A percentile compares a stretch with the other conserved stretches of the same genome.
These are phyloP conservation scores for Dalbergia cultrata DNA, from an alignment of 306 rosid genomes.

Conservation along the genomic window DNA sequence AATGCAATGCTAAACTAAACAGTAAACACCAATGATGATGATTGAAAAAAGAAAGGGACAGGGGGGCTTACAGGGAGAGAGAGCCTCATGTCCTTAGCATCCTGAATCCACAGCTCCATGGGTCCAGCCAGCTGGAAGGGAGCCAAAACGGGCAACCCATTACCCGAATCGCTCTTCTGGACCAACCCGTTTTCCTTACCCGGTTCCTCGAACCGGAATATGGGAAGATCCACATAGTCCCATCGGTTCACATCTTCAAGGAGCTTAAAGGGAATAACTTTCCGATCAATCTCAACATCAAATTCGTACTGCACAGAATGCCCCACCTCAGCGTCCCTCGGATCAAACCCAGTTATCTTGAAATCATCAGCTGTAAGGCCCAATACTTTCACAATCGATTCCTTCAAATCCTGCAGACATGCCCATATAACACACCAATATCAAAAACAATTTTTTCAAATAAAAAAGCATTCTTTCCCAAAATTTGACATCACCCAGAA, in stretches of 20 bases:
- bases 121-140: slow-evolving; percentile 98
- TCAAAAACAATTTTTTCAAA: neutral
- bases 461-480: neutral
- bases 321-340: slow-evolving; percentile 82
- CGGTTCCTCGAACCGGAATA: slow-evolving; percentile 70
- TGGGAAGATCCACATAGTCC: slow-evolving; percentile 90
- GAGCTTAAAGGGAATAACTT: slow-evolving; percentile 83
- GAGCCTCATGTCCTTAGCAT: slow-evolving; percentile 82
- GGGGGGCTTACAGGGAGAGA: slow-evolving; percentile 78
- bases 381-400: slow-evolving; percentile 76
- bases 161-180: slow-evolving; percentile 46
- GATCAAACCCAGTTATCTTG: slow-evolving; percentile 77
- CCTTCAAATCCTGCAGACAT: slow-evolving; percentile 78
- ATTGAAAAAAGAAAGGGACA: neutral
- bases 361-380: slow-evolving; percentile 74
- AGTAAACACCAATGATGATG: neutral
- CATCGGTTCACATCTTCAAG: slow-evolving; percentile 81
- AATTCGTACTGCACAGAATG: slow-evolving; percentile 90
- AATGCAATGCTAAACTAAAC: neutral
- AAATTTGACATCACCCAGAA: neutral
- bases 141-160: slow-evolving; percentile 74
- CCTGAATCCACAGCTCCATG: slow-evolving; percentile 97
- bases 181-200: slow-evolving; percentile 56
- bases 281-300: slow-evolving; percentile 76
- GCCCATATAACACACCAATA: neutral